Evolutionary conservation across 768 basidiomycete species (phyloP), one percentile per base, ranked within the genome.

Genomic region (Chlorophyllum brunneum): DNA sequence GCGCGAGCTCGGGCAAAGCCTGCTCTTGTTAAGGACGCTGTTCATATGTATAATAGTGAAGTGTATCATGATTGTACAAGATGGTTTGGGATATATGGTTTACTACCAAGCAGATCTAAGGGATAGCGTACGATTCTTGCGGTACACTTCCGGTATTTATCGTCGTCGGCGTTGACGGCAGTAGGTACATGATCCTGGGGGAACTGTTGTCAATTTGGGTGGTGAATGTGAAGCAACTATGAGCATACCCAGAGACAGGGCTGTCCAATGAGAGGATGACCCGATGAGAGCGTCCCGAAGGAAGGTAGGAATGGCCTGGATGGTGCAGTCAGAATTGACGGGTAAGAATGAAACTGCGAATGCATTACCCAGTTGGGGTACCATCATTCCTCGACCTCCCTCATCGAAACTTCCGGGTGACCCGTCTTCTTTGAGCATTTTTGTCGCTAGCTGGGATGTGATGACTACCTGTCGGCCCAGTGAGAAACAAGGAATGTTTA

Each of bases 401-500:
- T 81, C 78, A 55, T 87, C 82, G 59, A 84, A 88, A 36, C 67
- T 85, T 37, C 81, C 85, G n/a, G 74, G 57, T 15, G 80, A 71
- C 46, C 88, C 88, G 58, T 88, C 83, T 1, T 75, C 68, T 53
- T 79, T 77, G 29, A 87, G 64, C 58, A 87, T 67, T 61, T 84
- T 89, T 0, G 83, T 88, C 11, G 83, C 75, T 57, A 90, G 70
- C 62, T 90, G 86, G 20, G 82, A 82, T 2, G 85, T 87, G 29
- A 77, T 70, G 40, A 87, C 72, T 38, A 72, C 59, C 70, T 70
- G 46, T 23, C 30, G 40, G 55, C 16, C 40, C 22, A 42, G 5
- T 46, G 9, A 47, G 18, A 45, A 29, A 30, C 24, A 4, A 20
- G 9, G 33, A 22, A 34, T 1, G 15, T 22, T 18, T 20, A 27